Evolutionary conservation across 2,329 filamentous ascomycete genomes (phyloP), one percentile per base, ranked within the genome.

Genomic region (Penicillium freii): DNA sequence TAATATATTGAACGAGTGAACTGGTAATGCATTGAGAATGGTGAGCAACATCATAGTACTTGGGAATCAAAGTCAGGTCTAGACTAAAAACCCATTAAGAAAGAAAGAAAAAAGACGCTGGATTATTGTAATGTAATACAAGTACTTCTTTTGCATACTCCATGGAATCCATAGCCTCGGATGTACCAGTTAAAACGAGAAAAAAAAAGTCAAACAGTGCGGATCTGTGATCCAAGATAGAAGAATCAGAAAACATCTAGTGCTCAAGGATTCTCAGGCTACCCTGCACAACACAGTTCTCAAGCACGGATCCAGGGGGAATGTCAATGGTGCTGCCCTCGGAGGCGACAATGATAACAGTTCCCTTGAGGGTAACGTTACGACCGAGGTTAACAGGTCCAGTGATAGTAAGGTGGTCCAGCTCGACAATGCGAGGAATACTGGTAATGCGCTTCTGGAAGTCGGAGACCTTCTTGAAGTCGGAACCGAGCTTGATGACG

Each of bases 381-480:
- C 94, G 91, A 65, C 93, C 93, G 56, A 99, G 86, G 82, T 97
- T 97, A 77, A 99, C 94, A 44, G 92, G 91, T 73, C 94, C 94
- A 36, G 94, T 99, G 70, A 99, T 96, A 73, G 94, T 99, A 59
- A 99, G 85, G 75, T 99, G 94, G 62, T 81, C 78, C 51, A 81
- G 69, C 63, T 81, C 78, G 25, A 80, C 73, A 64, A 81, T 81
- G 59, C 79, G 79, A 38, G 78, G 79, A 57, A 81, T 81, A 69
- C 77, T 79, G 56, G 73, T 69, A 59, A 81, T 80, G 64, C 75
- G 76, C 71, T 80, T 81, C 73, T 80, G 78, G 77, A 81, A 80
- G 67, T 81, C 94, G 1, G 93, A 97, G 39, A 99, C 94, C 87
- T 99, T 99, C 89, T 99, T 99, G 87, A 99, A 99, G 84, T 99